A percentile compares a stretch with the other conserved stretches of the same genome.
phyloP scores from a whole-genome alignment of 2,329 filamentous ascomycete genomes.

The Stagonosporopsis tanaceti region DNA sequence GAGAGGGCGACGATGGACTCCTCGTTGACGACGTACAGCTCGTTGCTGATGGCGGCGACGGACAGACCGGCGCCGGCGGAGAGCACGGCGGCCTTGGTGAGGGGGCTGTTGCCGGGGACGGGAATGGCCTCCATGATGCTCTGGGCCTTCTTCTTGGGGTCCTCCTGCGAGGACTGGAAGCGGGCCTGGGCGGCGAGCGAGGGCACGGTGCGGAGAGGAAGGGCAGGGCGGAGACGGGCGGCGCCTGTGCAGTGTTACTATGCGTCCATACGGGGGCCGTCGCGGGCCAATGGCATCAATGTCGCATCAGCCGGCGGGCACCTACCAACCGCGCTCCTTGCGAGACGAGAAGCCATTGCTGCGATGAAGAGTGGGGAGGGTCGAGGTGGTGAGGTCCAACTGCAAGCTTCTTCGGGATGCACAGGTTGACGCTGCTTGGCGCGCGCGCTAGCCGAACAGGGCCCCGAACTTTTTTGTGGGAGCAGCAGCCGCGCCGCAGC shows the following conservation, averaged over 20 bases:
- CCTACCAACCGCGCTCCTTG: slow-evolving; percentile 93
- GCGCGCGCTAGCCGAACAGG: slow-evolving; percentile 29
- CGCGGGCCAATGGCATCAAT: slow-evolving; percentile 52
- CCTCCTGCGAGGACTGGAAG: slow-evolving; percentile 78
- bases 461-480: slow-evolving; percentile 10
- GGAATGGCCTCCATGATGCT: slow-evolving; percentile 93
- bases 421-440: slow-evolving; percentile 30
- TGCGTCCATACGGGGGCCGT: slow-evolving; percentile 34
- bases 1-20: slow-evolving; percentile 95
- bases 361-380: slow-evolving; percentile 53
- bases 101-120: slow-evolving; percentile 87
- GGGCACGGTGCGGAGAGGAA: slow-evolving; percentile 78
- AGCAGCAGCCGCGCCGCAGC: not conserved
- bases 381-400: slow-evolving; percentile 29
- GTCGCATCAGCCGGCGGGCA: slow-evolving; percentile 44
- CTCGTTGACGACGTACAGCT: slow-evolving; percentile 99
- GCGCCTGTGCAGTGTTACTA: slow-evolving; percentile 68
- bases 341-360: slow-evolving; percentile 97
- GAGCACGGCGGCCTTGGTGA: slow-evolving; percentile 97
- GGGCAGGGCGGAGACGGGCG: slow-evolving; percentile 80
- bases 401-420: slow-evolving; percentile 34
- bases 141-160: slow-evolving; percentile 96
- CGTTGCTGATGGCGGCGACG: slow-evolving; percentile 96
- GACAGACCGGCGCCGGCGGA: slow-evolving; percentile 90
- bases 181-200: slow-evolving; percentile 76